Conservation (phyloP, 805 yeast genomes). For the Yarrowia sp. region DNA sequence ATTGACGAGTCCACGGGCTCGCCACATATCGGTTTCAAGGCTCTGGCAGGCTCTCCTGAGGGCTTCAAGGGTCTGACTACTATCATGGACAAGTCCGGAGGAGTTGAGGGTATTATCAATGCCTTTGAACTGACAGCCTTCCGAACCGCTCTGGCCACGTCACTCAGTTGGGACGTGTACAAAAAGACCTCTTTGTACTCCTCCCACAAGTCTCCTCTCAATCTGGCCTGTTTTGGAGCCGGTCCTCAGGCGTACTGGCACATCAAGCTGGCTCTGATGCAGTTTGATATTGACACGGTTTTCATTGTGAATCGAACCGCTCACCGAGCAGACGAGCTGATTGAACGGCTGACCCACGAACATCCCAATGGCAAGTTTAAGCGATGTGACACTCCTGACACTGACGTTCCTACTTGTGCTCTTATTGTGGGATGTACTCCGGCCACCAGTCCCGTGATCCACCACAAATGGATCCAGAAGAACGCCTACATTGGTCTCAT, state of each 20-base stretch:
- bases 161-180: slow-evolving; percentile 10
- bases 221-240: slow-evolving; percentile 4
- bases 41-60: slow-evolving; percentile 12
- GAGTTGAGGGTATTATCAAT: slow-evolving; percentile 5
- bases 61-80: slow-evolving; percentile 24
- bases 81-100: slow-evolving; percentile 10
- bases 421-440: slow-evolving; percentile 20
- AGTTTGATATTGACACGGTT: slow-evolving; percentile 6
- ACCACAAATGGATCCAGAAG: not conserved
- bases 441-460: not conserved
- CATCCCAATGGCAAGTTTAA: not conserved
- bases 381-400: not conserved
- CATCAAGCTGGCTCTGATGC: slow-evolving; percentile 17
- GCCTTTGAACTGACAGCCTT: slow-evolving; percentile 22
- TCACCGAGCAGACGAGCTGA: not conserved
- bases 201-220: not conserved
- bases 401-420: not conserved
- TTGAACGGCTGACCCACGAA: not conserved
- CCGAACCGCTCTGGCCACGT: slow-evolving; percentile 24
- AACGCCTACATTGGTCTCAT: slow-evolving; percentile 10
- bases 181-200: not conserved
- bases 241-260: slow-evolving; percentile 25
- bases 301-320: slow-evolving; percentile 11
- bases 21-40: slow-evolving; percentile 19
- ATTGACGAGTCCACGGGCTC: slow-evolving; percentile 12